phyloP scores from a whole-genome alignment of 176 grass and related monocot genomes.

The Zoysia japonica region DNA sequence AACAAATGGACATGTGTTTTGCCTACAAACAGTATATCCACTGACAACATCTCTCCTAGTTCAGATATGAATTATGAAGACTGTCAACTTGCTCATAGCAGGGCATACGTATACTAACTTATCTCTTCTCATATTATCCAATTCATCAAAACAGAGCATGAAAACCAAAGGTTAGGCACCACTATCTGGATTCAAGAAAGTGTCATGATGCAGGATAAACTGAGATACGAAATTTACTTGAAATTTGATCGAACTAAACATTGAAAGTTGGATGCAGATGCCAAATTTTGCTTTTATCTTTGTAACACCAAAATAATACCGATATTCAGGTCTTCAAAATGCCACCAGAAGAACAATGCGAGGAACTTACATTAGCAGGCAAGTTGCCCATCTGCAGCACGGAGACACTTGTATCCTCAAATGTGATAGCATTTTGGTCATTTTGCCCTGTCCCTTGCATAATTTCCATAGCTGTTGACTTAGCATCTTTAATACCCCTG shows the following conservation, averaged over 20 bases:
- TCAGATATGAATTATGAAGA: slow-evolving; percentile 27
- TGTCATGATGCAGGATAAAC: neutral
- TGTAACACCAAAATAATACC: neutral
- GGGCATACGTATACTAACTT: slow-evolving; percentile 8
- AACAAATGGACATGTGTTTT: neutral
- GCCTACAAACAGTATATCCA: slow-evolving; percentile 18
- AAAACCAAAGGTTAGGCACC: neutral
- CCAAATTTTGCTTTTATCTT: neutral
- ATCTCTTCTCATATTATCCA: neutral
- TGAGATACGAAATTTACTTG: slow-evolving; percentile 13
- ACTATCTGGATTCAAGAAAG: neutral
- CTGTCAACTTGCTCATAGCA: neutral
- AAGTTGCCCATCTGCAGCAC: slow-evolving; percentile 57
- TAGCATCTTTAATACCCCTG: slow-evolving; percentile 59
- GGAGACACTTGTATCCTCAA: slow-evolving; percentile 46
- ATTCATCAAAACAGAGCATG: neutral
- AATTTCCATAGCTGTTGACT: slow-evolving; percentile 53
- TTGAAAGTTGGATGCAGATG: slow-evolving; percentile 2
- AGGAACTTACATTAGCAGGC: slow-evolving; percentile 54
- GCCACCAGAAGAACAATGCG: slow-evolving; percentile 12
- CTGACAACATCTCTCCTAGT: neutral
- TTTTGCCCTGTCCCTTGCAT: slow-evolving; percentile 40
- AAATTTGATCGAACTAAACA: neutral
- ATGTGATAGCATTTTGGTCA: slow-evolving; percentile 42
- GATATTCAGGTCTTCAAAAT: neutral